Percentiles rank a stretch among this genome's conserved stretches.
phyloP scores from a whole-genome alignment of 768 basidiomycete species.

The Suillus subalutaceus region DNA sequence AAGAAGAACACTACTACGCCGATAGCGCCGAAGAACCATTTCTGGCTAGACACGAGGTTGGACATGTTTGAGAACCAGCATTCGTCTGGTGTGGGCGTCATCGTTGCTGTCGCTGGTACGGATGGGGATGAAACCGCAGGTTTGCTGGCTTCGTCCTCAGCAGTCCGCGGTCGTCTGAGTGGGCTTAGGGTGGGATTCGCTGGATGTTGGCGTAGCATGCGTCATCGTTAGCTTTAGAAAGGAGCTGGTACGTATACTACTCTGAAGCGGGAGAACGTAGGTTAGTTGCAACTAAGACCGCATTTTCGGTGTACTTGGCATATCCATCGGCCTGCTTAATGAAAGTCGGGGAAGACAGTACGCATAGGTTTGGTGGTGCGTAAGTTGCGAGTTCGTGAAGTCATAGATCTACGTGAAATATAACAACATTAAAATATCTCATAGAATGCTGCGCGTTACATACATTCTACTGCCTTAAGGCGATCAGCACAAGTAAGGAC shows the following conservation, averaged over 20 bases:
- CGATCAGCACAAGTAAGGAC: not conserved
- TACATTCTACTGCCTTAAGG: constrained; percentile 8
- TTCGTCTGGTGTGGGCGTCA: constrained; percentile 68
- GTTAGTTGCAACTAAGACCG: constrained; percentile 21
- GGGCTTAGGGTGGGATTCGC: constrained; percentile 78
- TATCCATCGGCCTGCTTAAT: no score
- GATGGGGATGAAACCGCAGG: constrained; percentile 62
- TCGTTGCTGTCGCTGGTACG: constrained; percentile 34
- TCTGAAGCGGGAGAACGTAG: constrained; percentile 63
- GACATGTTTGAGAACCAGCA: constrained; percentile 86
- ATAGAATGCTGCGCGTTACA: constrained; percentile 29
- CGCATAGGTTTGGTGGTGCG: constrained; percentile 76
- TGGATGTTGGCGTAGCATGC: constrained; percentile 43
- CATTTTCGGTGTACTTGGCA: no score
- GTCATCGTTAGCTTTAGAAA: constrained; percentile 48
- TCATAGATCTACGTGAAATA: constrained; percentile 60
- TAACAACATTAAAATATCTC: constrained; percentile 14
- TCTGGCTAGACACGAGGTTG: constrained; percentile 70
- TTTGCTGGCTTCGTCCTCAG: constrained; percentile 77
- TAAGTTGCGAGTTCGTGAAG: constrained; percentile 75
- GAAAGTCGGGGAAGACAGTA: no score
- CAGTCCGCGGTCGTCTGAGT: constrained; percentile 87
- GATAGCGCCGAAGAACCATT: constrained; percentile 91
- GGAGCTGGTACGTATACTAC: constrained; percentile 37
- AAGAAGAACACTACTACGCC: constrained; percentile 80